Percentiles rank a stretch among this genome's conserved stretches.
phyloP scores from a whole-genome alignment of 768 basidiomycete species.

The Panaeolus cyanescens region DNA sequence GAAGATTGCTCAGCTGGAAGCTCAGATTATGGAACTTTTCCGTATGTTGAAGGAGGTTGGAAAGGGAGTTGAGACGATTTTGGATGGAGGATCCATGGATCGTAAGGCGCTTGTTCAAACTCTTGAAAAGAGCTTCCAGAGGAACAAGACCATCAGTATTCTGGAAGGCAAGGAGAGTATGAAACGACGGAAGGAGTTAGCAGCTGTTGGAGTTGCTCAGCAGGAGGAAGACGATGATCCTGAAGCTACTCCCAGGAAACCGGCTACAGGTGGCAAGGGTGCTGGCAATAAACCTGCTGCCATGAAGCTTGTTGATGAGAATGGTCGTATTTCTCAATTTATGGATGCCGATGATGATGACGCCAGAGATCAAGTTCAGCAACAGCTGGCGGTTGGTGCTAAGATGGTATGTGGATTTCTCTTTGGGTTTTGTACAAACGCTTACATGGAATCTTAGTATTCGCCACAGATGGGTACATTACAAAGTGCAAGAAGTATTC shows the following conservation, averaged over 20 bases:
- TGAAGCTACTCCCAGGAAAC: conserved; percentile 61
- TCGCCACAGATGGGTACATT: conserved; percentile 59
- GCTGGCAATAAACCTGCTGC: conserved; percentile 20
- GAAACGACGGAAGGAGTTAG: conserved; percentile 28
- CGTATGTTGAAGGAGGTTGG: conserved; percentile 89
- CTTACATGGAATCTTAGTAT: conserved; percentile 43
- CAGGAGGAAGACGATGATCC: conserved; percentile 49
- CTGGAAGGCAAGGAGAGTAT: conserved; percentile 67
- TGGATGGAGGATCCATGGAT: conserved; percentile 74
- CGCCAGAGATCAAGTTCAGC: conserved; percentile 86
- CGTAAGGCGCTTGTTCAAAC: conserved; percentile 78
- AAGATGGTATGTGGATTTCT: conserved; percentile 53
- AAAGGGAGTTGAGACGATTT: conserved; percentile 72
- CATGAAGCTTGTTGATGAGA: conserved; percentile 34
- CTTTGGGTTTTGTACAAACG: neutral
- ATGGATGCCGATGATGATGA: conserved; percentile 87
- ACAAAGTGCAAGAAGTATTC: conserved; percentile 68
- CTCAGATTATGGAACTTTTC: conserved; percentile 92
- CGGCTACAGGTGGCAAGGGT: conserved; percentile 32
- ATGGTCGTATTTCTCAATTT: conserved; percentile 75
- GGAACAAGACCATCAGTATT: conserved; percentile 81
- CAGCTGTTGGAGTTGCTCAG: conserved; percentile 27
- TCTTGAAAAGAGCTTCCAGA: conserved; percentile 80
- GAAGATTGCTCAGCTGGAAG: conserved; percentile 83
- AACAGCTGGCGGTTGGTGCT: conserved; percentile 76